Percentiles rank a stretch among this genome's conserved stretches.
These are phyloP conservation scores for Letharia lupina DNA, from an alignment of 495 filamentous ascomycete species.

Conservation along the genomic window DNA sequence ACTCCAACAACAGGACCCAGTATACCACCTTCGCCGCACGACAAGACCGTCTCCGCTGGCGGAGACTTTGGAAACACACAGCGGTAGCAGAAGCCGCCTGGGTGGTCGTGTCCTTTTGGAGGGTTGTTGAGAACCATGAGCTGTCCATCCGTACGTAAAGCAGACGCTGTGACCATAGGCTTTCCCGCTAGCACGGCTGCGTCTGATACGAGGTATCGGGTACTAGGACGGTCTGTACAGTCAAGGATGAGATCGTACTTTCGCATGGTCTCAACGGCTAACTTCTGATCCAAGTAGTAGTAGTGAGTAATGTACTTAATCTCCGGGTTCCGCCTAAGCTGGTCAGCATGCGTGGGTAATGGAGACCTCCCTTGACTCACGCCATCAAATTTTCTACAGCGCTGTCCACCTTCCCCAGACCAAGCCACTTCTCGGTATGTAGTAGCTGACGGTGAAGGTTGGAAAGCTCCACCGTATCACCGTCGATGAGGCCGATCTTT, in stretches of 20 bases:
- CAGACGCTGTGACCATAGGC: constrained; percentile 80
- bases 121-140: constrained; percentile 66
- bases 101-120: constrained; percentile 37
- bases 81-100: constrained; percentile 65
- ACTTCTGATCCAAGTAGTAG: constrained; percentile 53
- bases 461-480: constrained; percentile 76
- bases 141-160: constrained; percentile 79
- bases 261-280: constrained; percentile 53
- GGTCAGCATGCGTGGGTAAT: constrained; percentile 10
- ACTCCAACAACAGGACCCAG: constrained; percentile 85
- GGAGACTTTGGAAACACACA: constrained; percentile 88
- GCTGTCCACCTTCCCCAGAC: constrained; percentile 74
- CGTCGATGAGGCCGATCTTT: constrained; percentile 76
- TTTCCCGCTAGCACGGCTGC: constrained; percentile 70
- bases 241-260: constrained; percentile 81
- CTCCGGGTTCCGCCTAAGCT: constrained; percentile 55
- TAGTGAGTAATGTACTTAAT: constrained; percentile 53
- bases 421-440: constrained; percentile 61
- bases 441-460: constrained; percentile 92
- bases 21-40: constrained; percentile 87
- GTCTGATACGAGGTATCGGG: constrained; percentile 90
- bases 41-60: constrained; percentile 63
- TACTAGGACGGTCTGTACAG: constrained; percentile 86
- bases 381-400: constrained; percentile 56
- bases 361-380: constrained; percentile 37